These are phyloP conservation scores for Paramyrothecium sp. DNA, from an alignment of 2,329 filamentous ascomycete genomes.

Conservation along the genomic window DNA sequence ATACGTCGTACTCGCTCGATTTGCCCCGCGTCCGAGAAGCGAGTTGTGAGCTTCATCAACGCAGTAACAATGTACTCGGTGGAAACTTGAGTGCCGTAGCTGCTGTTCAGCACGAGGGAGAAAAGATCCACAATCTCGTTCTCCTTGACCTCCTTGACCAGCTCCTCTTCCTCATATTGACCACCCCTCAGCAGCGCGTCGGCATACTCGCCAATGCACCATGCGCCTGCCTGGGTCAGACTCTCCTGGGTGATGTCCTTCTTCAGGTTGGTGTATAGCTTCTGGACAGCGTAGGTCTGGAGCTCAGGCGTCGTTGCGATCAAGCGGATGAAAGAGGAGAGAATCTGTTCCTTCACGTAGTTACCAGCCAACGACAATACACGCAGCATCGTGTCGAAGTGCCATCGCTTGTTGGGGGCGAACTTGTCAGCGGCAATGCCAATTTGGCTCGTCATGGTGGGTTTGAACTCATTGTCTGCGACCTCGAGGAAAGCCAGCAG, in stretches of 20 bases:
- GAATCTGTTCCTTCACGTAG: slow-evolving; percentile 95
- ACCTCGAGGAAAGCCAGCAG: slow-evolving; percentile 93
- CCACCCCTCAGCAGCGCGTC: slow-evolving; percentile 86
- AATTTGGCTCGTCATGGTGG: slow-evolving; percentile 97
- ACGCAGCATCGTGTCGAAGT: slow-evolving; percentile 95
- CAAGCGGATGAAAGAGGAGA: slow-evolving; percentile 93
- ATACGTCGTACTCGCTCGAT: slow-evolving; percentile 81
- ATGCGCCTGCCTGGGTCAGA: slow-evolving; percentile 86
- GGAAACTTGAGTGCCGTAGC: slow-evolving; percentile 85
- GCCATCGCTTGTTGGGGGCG: slow-evolving; percentile 96
- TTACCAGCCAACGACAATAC: slow-evolving; percentile 92
- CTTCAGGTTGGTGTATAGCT: slow-evolving; percentile 85
- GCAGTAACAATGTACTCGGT: slow-evolving; percentile 96
- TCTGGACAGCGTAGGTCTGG: slow-evolving; percentile 95
- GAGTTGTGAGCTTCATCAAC: slow-evolving; percentile 90
- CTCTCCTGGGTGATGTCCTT: slow-evolving; percentile 98
- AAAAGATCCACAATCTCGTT: slow-evolving; percentile 93
- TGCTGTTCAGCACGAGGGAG: slow-evolving; percentile 87
- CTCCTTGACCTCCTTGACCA: slow-evolving; percentile 78
- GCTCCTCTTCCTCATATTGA: slow-evolving; percentile 90
- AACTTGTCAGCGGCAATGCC: slow-evolving; percentile 95
- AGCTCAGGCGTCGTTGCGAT: slow-evolving; percentile 93
- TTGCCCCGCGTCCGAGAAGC: slow-evolving; percentile 80
- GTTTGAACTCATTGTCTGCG: slow-evolving; percentile 97
- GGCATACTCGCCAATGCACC: slow-evolving; percentile 97